Evolutionary conservation across 441 rosid genomes (phyloP).

Genomic region (Geranium incanum): DNA sequence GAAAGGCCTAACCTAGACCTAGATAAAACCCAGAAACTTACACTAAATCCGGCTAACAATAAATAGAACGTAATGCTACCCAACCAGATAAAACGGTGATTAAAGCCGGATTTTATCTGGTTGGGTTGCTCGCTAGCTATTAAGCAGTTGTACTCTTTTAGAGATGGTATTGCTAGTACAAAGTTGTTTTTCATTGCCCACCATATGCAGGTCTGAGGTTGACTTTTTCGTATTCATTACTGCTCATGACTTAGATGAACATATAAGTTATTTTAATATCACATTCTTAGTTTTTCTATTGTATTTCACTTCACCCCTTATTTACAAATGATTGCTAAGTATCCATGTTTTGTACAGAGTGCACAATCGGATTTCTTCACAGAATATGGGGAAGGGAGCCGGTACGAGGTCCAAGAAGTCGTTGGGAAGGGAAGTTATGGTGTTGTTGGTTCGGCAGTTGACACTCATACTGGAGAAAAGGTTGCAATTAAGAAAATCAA

Average conservation of each 20-base stretch:
- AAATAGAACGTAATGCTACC: no score
- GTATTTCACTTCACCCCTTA: not conserved
- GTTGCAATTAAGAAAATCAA: constrained; percentile 94
- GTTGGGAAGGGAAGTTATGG: constrained; percentile 96
- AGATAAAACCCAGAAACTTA: no score
- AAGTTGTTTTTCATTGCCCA: not conserved
- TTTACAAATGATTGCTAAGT: not conserved
- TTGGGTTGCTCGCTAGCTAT: no score
- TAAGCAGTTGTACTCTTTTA: no score
- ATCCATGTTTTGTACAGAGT: constrained; percentile 30
- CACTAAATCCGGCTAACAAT: no score
- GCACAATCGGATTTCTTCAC: constrained; percentile 79
- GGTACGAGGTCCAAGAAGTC: constrained; percentile 82
- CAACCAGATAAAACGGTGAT: no score
- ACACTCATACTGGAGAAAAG: constrained; percentile 68
- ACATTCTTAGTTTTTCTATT: not conserved
- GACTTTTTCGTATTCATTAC: no score
- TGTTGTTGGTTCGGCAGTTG: constrained; percentile 85
- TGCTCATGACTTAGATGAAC: not conserved
- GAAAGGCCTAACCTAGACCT: no score
- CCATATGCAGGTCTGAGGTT: not conserved
- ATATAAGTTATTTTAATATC: not conserved
- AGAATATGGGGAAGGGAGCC: constrained; percentile 89
- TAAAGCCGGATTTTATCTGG: no score
- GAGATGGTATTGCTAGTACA: not conserved